Conservation (phyloP, 164 flowering plant genomes). For the Buxus sempervirens region DNA sequence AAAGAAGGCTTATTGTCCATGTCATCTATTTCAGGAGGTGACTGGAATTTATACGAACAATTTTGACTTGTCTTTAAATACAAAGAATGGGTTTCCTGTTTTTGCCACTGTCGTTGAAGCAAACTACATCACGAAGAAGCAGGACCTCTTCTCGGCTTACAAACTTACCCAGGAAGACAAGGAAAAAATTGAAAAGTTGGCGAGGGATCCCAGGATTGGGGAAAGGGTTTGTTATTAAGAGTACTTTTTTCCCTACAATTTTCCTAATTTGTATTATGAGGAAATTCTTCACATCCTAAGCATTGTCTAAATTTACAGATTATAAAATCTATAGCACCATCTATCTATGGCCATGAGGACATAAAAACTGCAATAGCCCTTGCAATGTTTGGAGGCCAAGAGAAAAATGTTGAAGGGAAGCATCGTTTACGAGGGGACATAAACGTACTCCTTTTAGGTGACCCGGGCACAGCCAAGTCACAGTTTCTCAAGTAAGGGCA, state of each 20-base stretch:
- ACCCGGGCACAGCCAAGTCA: slow-evolving; percentile 99
- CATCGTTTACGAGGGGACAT: slow-evolving; percentile 93
- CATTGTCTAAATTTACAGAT: slow-evolving; percentile 44
- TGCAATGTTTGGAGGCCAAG: slow-evolving; percentile 99
- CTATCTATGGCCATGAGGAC: slow-evolving; percentile 97
- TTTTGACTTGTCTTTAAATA: slow-evolving; percentile 87
- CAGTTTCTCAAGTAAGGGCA: slow-evolving; percentile 87
- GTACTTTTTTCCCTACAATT: neutral
- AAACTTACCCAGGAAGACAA: slow-evolving; percentile 96
- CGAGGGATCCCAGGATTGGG: slow-evolving; percentile 98
- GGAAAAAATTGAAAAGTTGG: slow-evolving; percentile 80
- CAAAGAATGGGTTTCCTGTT: slow-evolving; percentile 98
- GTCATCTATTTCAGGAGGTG: slow-evolving; percentile 64
- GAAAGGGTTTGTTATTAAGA: slow-evolving; percentile 64
- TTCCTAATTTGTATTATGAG: slow-evolving; percentile 1
- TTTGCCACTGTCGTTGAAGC: slow-evolving; percentile 97
- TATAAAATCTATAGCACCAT: slow-evolving; percentile 93
- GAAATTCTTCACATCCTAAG: neutral
- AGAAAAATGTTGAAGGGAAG: slow-evolving; percentile 91
- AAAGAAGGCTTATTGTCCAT: neutral
- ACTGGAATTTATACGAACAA: slow-evolving; percentile 94
- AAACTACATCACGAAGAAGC: slow-evolving; percentile 89
- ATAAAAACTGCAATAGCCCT: slow-evolving; percentile 96
- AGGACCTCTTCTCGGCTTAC: slow-evolving; percentile 96
- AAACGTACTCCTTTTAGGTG: slow-evolving; percentile 92